Evolutionary conservation across 2,329 filamentous ascomycete genomes (phyloP).

Genomic region (Paradendryphiella salina): DNA sequence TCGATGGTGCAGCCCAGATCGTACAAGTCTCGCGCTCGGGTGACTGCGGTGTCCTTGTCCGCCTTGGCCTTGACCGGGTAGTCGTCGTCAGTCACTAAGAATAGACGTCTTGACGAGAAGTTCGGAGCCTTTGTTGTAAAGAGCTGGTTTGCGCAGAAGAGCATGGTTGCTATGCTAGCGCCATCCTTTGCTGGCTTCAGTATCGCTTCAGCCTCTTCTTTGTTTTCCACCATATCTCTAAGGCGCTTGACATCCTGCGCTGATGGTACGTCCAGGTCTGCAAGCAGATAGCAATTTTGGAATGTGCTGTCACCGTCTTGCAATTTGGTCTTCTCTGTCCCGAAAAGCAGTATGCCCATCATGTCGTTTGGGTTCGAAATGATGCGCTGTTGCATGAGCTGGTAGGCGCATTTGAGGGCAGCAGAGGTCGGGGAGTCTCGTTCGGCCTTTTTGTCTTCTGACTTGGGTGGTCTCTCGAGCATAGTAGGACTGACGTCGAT

Average conservation of each 20-base stretch:
- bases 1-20: slow-evolving; percentile 91
- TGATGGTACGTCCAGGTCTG: slow-evolving; percentile 83
- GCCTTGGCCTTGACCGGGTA: slow-evolving; percentile 73
- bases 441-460: slow-evolving; percentile 70
- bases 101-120: slow-evolving; percentile 89
- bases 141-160: slow-evolving; percentile 95
- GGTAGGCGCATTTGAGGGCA: slow-evolving; percentile 90
- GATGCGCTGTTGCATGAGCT: slow-evolving; percentile 96
- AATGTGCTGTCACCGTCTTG: slow-evolving; percentile 62
- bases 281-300: slow-evolving; percentile 89
- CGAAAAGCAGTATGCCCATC: slow-evolving; percentile 93
- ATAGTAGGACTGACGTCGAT: slow-evolving; percentile 90
- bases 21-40: slow-evolving; percentile 91
- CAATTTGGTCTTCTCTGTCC: slow-evolving; percentile 71
- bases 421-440: slow-evolving; percentile 78
- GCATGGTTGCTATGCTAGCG: slow-evolving; percentile 81
- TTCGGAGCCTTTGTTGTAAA: slow-evolving; percentile 95
- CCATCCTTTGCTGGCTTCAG: slow-evolving; percentile 69
- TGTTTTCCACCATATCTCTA: slow-evolving; percentile 75
- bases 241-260: slow-evolving; percentile 84
- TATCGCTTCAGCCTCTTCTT: slow-evolving; percentile 69
- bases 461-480: slow-evolving; percentile 67
- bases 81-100: slow-evolving; percentile 94
- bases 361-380: slow-evolving; percentile 95
- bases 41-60: slow-evolving; percentile 74